These are phyloP conservation scores for Xerocomellus intermedius DNA, from an alignment of 768 basidiomycete genomes.

Conservation along the genomic window DNA sequence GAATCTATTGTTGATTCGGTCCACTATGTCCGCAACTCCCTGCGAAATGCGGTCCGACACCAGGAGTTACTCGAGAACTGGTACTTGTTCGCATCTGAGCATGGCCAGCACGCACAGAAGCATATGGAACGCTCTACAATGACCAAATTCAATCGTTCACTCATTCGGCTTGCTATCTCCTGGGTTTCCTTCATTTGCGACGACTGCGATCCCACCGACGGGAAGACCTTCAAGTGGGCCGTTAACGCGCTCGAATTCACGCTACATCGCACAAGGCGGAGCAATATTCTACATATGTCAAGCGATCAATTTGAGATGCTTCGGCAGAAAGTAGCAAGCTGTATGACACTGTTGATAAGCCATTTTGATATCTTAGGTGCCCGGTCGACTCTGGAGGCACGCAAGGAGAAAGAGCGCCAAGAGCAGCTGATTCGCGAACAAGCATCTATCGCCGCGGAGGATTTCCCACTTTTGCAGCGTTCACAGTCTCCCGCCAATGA, in stretches of 20 bases:
- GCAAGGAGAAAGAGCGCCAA: conserved; percentile 84
- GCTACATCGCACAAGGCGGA: conserved; percentile 80
- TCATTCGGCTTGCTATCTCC: conserved; percentile 89
- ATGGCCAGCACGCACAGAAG: conserved; percentile 85
- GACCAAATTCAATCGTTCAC: conserved; percentile 74
- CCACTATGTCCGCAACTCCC: conserved; percentile 73
- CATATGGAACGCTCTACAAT: conserved; percentile 76
- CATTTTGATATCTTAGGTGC: conserved; percentile 99
- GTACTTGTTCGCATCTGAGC: conserved; percentile 96
- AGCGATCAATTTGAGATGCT: conserved; percentile 88
- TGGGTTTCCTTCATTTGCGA: conserved; percentile 99
- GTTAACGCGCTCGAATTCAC: conserved; percentile 95
- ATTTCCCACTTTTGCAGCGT: conserved; percentile 48
- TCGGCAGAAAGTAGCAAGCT: conserved; percentile 87
- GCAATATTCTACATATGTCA: conserved; percentile 85
- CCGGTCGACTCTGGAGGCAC: conserved; percentile 81
- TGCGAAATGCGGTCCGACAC: conserved; percentile 57
- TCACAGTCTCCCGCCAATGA: conserved; percentile 38
- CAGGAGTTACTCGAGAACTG: conserved; percentile 92
- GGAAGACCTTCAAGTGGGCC: conserved; percentile 97
- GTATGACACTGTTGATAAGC: conserved; percentile 94
- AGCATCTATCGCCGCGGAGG: conserved; percentile 45
- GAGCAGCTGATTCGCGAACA: conserved; percentile 61
- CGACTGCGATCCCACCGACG: conserved; percentile 93
- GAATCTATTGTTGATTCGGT: conserved; percentile 93